Conservation (phyloP, 176 grass and related monocot genomes). For the Melocanna baccifera region DNA sequence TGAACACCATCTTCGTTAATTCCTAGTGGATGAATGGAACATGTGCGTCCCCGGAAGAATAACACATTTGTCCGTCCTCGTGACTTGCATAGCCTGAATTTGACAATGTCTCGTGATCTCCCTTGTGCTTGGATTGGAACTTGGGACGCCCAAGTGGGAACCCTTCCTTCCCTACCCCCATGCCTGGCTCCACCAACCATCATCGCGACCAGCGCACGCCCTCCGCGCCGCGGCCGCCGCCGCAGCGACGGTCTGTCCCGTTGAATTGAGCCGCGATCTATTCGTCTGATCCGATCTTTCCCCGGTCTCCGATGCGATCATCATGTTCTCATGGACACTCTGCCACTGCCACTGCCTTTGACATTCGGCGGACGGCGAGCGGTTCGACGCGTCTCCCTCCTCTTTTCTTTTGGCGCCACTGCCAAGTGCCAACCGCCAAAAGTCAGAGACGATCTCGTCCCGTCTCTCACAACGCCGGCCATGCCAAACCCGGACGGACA, state of each 20-base stretch:
- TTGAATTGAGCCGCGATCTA: neutral
- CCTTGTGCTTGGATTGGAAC: neutral
- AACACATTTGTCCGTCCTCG: neutral
- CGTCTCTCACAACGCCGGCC: neutral
- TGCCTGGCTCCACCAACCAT: neutral
- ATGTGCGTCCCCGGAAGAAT: neutral
- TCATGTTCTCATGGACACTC: neutral
- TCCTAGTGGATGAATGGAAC: neutral
- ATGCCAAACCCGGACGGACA: neutral
- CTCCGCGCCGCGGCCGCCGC: no score
- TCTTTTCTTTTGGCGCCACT: neutral
- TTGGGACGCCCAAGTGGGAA: neutral
- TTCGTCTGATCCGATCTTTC: neutral
- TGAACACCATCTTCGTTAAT: neutral
- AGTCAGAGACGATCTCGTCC: neutral
- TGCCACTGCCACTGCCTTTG: neutral
- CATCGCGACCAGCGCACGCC: neutral
- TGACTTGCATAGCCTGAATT: neutral
- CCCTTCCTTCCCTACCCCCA: neutral
- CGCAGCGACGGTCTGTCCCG: neutral
- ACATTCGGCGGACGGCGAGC: neutral
- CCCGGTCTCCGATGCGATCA: neutral
- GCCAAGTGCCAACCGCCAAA: neutral
- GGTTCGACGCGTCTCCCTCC: neutral
- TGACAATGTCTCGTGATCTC: neutral